These are phyloP conservation scores for Cystobasidium pallidum DNA, from an alignment of 1,284 basidiomycete genomes.

Conservation along the genomic window DNA sequence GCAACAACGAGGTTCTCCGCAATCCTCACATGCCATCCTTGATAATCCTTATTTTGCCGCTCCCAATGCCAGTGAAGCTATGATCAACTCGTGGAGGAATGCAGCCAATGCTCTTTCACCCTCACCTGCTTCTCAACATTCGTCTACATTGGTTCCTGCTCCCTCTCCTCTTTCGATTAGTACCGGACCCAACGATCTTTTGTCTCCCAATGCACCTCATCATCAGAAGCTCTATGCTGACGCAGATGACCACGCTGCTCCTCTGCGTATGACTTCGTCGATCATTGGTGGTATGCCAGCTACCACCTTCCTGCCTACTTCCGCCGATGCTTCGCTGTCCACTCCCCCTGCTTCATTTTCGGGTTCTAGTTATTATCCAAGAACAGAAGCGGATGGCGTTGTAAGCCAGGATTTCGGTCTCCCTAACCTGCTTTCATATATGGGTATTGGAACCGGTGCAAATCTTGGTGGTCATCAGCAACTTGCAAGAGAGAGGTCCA, in stretches of 20 bases:
- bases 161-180: slow-evolving; percentile 25
- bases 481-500: slow-evolving; percentile 1
- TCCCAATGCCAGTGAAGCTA: slow-evolving; percentile 34
- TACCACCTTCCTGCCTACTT: slow-evolving; percentile 11
- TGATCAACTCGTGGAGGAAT: slow-evolving; percentile 34
- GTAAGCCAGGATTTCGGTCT: slow-evolving; percentile 25
- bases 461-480: slow-evolving; percentile 5
- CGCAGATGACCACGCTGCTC: slow-evolving; percentile 28
- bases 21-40: slow-evolving; percentile 20
- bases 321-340: slow-evolving; percentile 11
- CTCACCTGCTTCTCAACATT: background rate
- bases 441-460: slow-evolving; percentile 10
- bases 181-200: slow-evolving; percentile 7
- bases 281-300: slow-evolving; percentile 42
- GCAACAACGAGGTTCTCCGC: slow-evolving; percentile 25
- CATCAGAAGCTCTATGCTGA: slow-evolving; percentile 29
- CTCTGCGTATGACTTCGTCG: slow-evolving; percentile 28
- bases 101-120: slow-evolving; percentile 27
- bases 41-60: slow-evolving; percentile 45
- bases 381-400: slow-evolving; percentile 24
- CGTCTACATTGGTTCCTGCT: slow-evolving; percentile 10
- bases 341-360: slow-evolving; percentile 41
- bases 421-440: slow-evolving; percentile 28
- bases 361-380: slow-evolving; percentile 28
- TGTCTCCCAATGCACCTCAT: slow-evolving; percentile 24